Evolutionary conservation across 495 filamentous ascomycete genomes (phyloP), one percentile per base, ranked within the genome.

Genomic region (Astrothelium subdiscretum): DNA sequence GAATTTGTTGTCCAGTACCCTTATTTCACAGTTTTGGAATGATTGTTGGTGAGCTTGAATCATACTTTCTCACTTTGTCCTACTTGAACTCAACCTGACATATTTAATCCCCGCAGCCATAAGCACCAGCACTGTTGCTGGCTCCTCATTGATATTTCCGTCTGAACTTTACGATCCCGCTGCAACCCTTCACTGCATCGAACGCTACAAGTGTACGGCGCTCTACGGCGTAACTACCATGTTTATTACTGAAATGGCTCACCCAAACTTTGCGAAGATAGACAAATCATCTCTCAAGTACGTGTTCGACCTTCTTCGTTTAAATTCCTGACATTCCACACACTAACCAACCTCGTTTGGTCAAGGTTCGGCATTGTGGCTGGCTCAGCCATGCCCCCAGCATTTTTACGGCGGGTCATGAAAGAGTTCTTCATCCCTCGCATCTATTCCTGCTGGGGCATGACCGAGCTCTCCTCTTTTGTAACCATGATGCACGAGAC

Each of bases 401-500:
- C 60, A 31, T 52, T 67, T 15, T 43, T 67, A 38, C 38, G 54
- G 4, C 65, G 65, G 2, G 63, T 63, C 48, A 58, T 52, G n/a
- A 67, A 24, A 20, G 62, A 58, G 27, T 67, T 67, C 35, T 62
- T 44, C 8, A 48, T 67, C 10, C 59, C 65, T 8, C 29, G 61
- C 1, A 58, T 67, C 31, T 67, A 67, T 35, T 64, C 65, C 12
- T 67, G 65, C 35, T 67, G 65, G 65, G 64, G 60, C 22, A 66
- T 66, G 66, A 66, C 66, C 15, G 66, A 66, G 40, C 64, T 68
- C 26, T 64, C 40, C 61, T 66, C 66, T 2, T 63, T 68, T 54
- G 64, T 59, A 24, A 63, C 64, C 29, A 68, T 68, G 66, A 68
- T 66, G 64, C 64, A 66, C 48, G 64, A 63, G 52, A 68, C 61